A percentile compares a stretch with the other conserved stretches of the same genome.
phyloP scores from a whole-genome alignment of 1,284 basidiomycete species.

The Meira miltonrushii region DNA sequence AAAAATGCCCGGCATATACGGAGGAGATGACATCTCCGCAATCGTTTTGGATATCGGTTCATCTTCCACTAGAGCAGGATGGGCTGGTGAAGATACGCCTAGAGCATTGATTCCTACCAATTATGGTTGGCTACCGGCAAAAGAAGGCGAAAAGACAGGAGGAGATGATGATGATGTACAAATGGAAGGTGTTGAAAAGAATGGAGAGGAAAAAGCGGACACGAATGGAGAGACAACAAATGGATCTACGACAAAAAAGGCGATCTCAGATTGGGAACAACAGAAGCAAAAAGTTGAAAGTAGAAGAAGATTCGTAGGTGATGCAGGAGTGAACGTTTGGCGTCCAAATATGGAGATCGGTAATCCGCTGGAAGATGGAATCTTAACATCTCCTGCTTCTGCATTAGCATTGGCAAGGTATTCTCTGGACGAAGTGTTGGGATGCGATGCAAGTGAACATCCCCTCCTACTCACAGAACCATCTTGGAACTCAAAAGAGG shows the following conservation, averaged over 20 bases:
- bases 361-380: conserved; percentile 77
- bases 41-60: conserved; percentile 91
- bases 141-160: conserved; percentile 40
- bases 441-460: conserved; percentile 62
- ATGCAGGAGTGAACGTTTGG: conserved; percentile 88
- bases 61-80: conserved; percentile 79
- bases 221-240: conserved; percentile 14
- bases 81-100: conserved; percentile 90
- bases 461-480: conserved; percentile 91
- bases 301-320: conserved; percentile 71
- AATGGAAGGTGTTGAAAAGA: conserved; percentile 1
- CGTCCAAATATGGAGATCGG: conserved; percentile 77
- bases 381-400: conserved; percentile 53
- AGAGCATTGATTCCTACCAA: conserved; percentile 83
- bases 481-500: conserved; percentile 85
- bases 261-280: conserved; percentile 20
- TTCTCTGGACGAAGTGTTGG: conserved; percentile 7
- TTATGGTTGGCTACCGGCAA: conserved; percentile 67
- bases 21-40: conserved; percentile 80
- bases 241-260: conserved; percentile 18
- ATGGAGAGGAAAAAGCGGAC: conserved; percentile 10
- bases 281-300: conserved; percentile 21
- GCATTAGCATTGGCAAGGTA: conserved; percentile 12
- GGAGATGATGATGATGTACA: conserved; percentile 16
- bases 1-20: conserved; percentile 48